Conservation (phyloP, 139 green algal species). For the Desmodesmus armatus region DNA sequence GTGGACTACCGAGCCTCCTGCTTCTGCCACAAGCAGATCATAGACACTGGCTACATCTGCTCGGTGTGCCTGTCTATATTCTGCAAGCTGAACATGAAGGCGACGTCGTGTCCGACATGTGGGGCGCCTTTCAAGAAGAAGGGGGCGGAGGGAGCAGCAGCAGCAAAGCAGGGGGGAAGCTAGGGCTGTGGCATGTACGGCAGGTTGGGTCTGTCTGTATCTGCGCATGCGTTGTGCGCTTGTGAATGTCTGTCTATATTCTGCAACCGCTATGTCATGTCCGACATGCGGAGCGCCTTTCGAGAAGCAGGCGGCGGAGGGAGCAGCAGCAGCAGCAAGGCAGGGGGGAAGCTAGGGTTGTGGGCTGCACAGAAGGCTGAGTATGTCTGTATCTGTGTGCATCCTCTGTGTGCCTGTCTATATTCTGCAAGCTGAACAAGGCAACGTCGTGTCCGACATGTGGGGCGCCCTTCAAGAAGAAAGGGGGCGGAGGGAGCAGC, state of each 20-base stretch:
- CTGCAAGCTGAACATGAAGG: conserved; percentile 62
- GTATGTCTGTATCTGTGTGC: too few species aligned
- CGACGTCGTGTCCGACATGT: conserved; percentile 41
- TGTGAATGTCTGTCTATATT: too few species aligned
- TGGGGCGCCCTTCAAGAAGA: conserved; percentile 38
- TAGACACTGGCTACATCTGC: conserved; percentile 87
- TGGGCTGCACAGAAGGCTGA: too few species aligned
- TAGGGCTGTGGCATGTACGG: not conserved
- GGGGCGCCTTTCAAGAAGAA: conserved; percentile 37
- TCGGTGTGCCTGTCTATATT: conserved; percentile 92
- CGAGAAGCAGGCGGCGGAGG: too few species aligned
- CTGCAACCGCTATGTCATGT: too few species aligned
- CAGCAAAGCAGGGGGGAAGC: not conserved
- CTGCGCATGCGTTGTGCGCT: too few species aligned
- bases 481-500: not conserved
- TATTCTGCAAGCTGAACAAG: conserved; percentile 78
- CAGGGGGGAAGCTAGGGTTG: too few species aligned
- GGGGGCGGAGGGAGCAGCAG: not conserved
- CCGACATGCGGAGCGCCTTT: too few species aligned
- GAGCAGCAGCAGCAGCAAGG: not conserved
- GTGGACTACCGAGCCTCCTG: conserved; percentile 88
- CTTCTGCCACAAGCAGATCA: conserved; percentile 81
- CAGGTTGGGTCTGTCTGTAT: too few species aligned
- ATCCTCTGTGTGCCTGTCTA: conserved; percentile 91
- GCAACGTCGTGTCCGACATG: conserved; percentile 40